Conservation (phyloP, 75 land plant genomes). For the Selaginella moellendorffii region DNA sequence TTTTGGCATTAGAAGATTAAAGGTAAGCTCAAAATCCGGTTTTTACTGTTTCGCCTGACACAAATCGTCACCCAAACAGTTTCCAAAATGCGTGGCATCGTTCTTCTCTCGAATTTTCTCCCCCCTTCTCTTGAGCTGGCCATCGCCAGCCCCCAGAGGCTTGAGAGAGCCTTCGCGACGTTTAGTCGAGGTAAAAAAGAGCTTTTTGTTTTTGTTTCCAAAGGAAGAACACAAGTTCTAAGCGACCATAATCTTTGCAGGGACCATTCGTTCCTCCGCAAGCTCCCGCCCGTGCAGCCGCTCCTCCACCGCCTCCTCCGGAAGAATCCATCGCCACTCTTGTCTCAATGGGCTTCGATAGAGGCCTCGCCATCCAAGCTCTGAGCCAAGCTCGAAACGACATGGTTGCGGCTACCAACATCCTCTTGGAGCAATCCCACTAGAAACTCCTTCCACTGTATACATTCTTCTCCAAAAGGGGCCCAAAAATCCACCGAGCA, state of each 20-base stretch:
- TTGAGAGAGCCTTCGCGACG: neutral
- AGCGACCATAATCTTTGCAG: too few relatives aligned
- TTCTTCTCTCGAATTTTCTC: slow-evolving; percentile 35
- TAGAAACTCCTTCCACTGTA: too few relatives aligned
- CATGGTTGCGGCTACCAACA: slow-evolving; percentile 53
- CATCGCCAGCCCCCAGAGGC: slow-evolving; percentile 4
- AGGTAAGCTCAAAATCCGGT: slow-evolving; percentile 31
- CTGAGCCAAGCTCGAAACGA: slow-evolving; percentile 62
- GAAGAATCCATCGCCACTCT: slow-evolving; percentile 56
- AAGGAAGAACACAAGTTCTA: too few relatives aligned
- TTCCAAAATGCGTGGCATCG: slow-evolving; percentile 47
- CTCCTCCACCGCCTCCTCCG: slow-evolving; percentile 36
- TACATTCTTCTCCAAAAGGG: too few relatives aligned
- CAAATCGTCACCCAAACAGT: slow-evolving; percentile 30
- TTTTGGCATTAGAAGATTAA: slow-evolving; percentile 54
- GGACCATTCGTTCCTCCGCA: slow-evolving; percentile 29
- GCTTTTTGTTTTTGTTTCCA: neutral
- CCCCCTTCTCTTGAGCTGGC: slow-evolving; percentile 27
- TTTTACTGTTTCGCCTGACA: neutral
- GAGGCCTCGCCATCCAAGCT: slow-evolving; percentile 59
- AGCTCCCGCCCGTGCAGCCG: slow-evolving; percentile 27
- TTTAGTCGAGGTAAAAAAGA: too few relatives aligned
- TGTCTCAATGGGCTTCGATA: slow-evolving; percentile 85
- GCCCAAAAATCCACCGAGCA: too few relatives aligned
- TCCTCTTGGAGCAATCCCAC: slow-evolving; percentile 65